A percentile compares a stretch with the other conserved stretches of the same genome.
These are phyloP conservation scores for Pleurotus tuoliensis DNA, from an alignment of 768 basidiomycete species.

Conservation along the genomic window DNA sequence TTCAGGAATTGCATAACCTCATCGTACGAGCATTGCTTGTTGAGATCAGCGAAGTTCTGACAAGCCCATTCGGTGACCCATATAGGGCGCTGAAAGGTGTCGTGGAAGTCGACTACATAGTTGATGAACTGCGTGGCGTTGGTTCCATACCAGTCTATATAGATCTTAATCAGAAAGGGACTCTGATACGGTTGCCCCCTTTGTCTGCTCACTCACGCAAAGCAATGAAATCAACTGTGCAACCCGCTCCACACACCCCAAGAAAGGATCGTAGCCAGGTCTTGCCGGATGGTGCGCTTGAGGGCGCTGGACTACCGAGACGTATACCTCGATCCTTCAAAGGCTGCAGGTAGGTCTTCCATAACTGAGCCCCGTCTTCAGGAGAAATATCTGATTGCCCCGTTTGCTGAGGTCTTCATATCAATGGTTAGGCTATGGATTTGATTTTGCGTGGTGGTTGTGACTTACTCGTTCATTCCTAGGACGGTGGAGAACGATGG, in stretches of 20 bases:
- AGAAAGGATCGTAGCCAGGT: constrained; percentile 53
- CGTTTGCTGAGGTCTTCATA: constrained; percentile 24
- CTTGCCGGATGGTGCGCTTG: constrained; percentile 48
- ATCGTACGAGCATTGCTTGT: constrained; percentile 40
- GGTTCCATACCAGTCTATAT: constrained; percentile 47
- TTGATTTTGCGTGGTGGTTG: neutral
- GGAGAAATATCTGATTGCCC: constrained; percentile 51
- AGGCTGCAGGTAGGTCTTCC: constrained; percentile 51
- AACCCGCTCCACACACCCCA: constrained; percentile 41
- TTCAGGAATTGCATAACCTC: constrained; percentile 47
- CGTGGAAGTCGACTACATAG: constrained; percentile 46
- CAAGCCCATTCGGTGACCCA: constrained; percentile 66
- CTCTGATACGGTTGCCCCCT: neutral
- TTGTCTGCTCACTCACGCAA: constrained; percentile 38
- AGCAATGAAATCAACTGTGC: constrained; percentile 56
- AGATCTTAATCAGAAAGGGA: neutral
- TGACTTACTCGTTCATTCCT: constrained; percentile 50
- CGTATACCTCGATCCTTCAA: constrained; percentile 38
- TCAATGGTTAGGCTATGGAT: neutral
- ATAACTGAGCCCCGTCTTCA: constrained; percentile 42
- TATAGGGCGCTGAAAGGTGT: constrained; percentile 46
- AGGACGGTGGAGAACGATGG: constrained; percentile 37
- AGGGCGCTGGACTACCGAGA: constrained; percentile 52
- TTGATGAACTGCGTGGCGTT: constrained; percentile 43
- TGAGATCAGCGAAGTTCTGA: constrained; percentile 41